phyloP scores from a whole-genome alignment of 345 rosid genomes.

The Rhodamnia rubescens region DNA sequence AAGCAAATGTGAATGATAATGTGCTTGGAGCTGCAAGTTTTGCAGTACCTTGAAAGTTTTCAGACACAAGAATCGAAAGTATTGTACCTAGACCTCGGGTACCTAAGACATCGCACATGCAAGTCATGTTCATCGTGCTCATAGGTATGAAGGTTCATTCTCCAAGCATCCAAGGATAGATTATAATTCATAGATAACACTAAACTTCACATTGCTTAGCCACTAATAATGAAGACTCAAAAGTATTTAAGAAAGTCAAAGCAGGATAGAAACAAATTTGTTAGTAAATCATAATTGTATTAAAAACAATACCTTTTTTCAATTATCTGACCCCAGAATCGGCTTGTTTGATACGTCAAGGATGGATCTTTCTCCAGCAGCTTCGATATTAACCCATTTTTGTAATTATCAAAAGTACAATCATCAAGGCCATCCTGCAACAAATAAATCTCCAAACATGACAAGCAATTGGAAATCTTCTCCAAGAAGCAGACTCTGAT shows the following conservation, averaged over 20 bases:
- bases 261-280: not conserved
- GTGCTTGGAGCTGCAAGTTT: not conserved
- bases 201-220: not conserved
- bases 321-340: conserved; percentile 76
- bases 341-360: conserved; percentile 60
- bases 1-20: not conserved
- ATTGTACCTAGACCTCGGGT: not conserved
- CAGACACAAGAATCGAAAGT: not conserved
- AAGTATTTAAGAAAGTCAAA: not conserved
- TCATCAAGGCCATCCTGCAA: conserved; percentile 71
- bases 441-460: not conserved
- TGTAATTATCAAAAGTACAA: conserved; percentile 60
- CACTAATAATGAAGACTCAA: not conserved
- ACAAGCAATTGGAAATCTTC: not conserved
- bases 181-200: not conserved
- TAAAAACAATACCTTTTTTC: conserved; percentile 59
- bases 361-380: conserved; percentile 90
- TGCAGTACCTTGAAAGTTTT: not conserved
- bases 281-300: not conserved
- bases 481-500: not conserved
- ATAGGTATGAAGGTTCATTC: not conserved
- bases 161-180: not conserved
- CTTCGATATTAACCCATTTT: conserved; percentile 64
- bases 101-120: not conserved
- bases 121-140: not conserved